These are phyloP conservation scores for Aquilaria sinensis DNA, from an alignment of 345 rosid species.

Conservation along the genomic window DNA sequence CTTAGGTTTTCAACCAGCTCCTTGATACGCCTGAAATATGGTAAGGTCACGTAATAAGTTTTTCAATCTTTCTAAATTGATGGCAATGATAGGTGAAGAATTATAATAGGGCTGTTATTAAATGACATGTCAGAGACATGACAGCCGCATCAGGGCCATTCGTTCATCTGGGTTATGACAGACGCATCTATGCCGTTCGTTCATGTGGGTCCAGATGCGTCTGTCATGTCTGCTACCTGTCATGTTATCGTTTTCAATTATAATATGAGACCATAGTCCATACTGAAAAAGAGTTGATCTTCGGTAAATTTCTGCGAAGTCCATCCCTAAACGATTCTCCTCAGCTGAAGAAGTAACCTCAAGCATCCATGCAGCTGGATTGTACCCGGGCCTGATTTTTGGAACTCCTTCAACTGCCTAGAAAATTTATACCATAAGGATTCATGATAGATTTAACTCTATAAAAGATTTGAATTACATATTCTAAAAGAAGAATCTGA, in stretches of 20 bases:
- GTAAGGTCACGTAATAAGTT: neutral
- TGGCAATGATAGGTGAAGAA: too few relatives aligned
- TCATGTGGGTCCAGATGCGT: too few relatives aligned
- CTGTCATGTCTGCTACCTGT: too few relatives aligned
- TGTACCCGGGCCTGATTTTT: slow-evolving; percentile 72
- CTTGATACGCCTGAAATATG: slow-evolving; percentile 49
- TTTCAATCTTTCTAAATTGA: too few relatives aligned
- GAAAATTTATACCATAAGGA: slow-evolving; percentile 11
- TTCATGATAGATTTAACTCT: slow-evolving; percentile 2
- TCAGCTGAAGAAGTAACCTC: slow-evolving; percentile 76
- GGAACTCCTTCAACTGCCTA: slow-evolving; percentile 85
- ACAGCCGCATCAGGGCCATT: too few relatives aligned
- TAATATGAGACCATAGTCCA: slow-evolving; percentile 16
- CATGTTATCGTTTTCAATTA: too few relatives aligned
- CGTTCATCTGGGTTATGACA: too few relatives aligned
- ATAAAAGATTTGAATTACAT: slow-evolving; percentile 5
- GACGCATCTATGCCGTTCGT: too few relatives aligned
- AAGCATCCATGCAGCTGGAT: slow-evolving; percentile 99
- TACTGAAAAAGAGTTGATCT: slow-evolving; percentile 69
- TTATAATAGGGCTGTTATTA: too few relatives aligned
- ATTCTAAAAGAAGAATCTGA: slow-evolving; percentile 14
- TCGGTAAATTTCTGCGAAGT: slow-evolving; percentile 85
- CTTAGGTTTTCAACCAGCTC: slow-evolving; percentile 69
- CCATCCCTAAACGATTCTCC: slow-evolving; percentile 68
- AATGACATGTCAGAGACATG: too few relatives aligned